Evolutionary conservation across 345 rosid genomes (phyloP), one percentile per base, ranked within the genome.

Genomic region (Moricandia arvensis): DNA sequence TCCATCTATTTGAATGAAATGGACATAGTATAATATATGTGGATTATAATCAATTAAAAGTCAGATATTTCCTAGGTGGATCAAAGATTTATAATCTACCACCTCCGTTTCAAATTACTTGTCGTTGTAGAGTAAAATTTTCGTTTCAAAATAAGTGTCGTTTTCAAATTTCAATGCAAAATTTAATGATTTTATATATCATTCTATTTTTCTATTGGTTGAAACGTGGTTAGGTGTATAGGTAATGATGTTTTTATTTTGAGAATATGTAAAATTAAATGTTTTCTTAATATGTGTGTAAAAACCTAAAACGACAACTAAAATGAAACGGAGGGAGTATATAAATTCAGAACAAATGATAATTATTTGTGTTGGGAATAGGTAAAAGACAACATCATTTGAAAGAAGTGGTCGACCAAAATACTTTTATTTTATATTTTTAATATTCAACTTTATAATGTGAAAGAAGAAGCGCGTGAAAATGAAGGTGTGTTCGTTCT

Each of bases 391-490:
- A 76, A 76, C 75, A 38, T 62, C 68, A 53, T 30, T 62, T 29
- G 69, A 76, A 76, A 47, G 79, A 69, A 76, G 69, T 76, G 74
- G 74, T 68, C 74, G 79, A 69, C 70, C 74, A 69, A 53, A 68
- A 60, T 2, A 31, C 24, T 5, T 49, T 49, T 15, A 49, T n/a
- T 49, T 49, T 49, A 49, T 49, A 49, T 15, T 49, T 47, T 6
- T 15, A 2, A 15, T 47, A 49, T 49, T 49, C 55, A 49, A 49
- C 55, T 49, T 49, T n/a, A 49, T 49, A 49, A 49, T 15, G 59
- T 2, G 65, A 57, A 7, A 10, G 61, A 7, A 10, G 61, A 77
- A 16, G 80, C 80, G 80, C 80, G 80, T 77, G 80, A 64, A n/a
- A 37, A 30, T 7, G 54, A 57, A 53, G 35, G 37, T 35, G 26